Evolutionary conservation across 139 green algal genomes (phyloP).

Genomic region (Ettlia oleoabundans): DNA sequence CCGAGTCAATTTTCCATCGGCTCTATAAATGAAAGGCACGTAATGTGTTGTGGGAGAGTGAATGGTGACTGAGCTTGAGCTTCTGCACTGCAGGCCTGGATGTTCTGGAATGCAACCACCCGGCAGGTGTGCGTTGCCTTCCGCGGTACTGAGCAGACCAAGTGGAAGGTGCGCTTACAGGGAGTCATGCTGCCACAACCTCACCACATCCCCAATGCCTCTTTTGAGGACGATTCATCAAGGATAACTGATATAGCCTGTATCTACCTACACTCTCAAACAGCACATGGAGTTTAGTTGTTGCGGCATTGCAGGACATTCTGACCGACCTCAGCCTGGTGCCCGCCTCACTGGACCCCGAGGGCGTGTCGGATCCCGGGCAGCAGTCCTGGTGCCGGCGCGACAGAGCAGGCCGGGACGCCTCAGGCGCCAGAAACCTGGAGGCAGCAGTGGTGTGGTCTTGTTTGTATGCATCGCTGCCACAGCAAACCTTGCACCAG

Average conservation of each 20-base stretch:
- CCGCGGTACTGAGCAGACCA: constrained; percentile 83
- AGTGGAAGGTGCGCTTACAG: constrained; percentile 59
- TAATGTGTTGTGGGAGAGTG: neutral
- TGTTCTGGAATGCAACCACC: constrained; percentile 57
- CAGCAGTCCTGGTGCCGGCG: neutral
- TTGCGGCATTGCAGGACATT: constrained; percentile 57
- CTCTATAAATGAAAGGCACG: too few species aligned
- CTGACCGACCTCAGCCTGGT: constrained; percentile 76
- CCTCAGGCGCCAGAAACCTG: neutral
- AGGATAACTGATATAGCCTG: too few species aligned
- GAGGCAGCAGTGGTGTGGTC: constrained; percentile 16
- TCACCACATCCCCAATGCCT: too few species aligned
- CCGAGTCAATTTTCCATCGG: too few species aligned
- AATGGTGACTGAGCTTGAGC: neutral
- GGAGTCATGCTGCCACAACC: too few species aligned
- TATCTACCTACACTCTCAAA: too few species aligned
- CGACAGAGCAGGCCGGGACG: neutral
- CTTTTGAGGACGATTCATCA: too few species aligned
- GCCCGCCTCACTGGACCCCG: constrained; percentile 61
- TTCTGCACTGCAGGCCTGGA: constrained; percentile 73
- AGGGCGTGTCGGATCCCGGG: constrained; percentile 36
- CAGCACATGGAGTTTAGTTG: neutral
- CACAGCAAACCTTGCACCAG: too few species aligned
- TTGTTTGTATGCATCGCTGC: neutral
- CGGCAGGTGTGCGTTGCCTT: constrained; percentile 73